Evolutionary conservation across 176 grass and related monocot genomes (phyloP), one percentile per base, ranked within the genome.

Genomic region (Themeda triandra): DNA sequence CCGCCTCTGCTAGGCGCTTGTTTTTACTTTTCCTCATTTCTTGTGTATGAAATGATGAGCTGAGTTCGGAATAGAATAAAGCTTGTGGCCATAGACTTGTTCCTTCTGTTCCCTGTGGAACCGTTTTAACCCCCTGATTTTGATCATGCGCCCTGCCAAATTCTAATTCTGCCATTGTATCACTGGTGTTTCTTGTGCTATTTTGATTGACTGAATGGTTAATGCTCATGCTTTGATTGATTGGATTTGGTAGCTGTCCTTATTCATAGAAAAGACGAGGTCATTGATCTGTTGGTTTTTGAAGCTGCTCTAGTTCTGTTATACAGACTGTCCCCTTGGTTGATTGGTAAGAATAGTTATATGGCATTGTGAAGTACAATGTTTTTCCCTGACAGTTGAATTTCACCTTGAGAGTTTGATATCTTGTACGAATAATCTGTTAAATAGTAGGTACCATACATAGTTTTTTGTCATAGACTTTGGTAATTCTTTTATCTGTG

Each of bases 51-150:
- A 27, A 77, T 77, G 86, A 73, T 83, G 80, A 90, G 80, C 73
- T 86, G 84, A 90, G 74, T 86, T 80, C 73, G 66, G 35, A 83
- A 86, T 79, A 84, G 83, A 86, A 86, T 83, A 86, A 90, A 83
- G 83, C 88, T 79, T 83, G 18, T 63, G 45, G 44, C 12, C 72
- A 65, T 82, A 77, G 9, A 78, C 56, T 78, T 78, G 11, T 35
- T 35, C 33, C 3, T 35, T 35, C 33, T 33, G 32, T 33, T 33
- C n/a, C 35, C 36, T 63, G 63, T 81, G 71, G 30, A 81, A 39
- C 78, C 6, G 21, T 25, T 86, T 89, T 77, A 41, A 85, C 63
- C 49, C 8, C 11, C 17, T 13, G 2, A 12, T n/a, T 76, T 56
- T 54, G 33, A 2, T 21, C 54, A 51, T 29, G 14, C 11, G 35